phyloP scores from a whole-genome alignment of 1,284 basidiomycete species.

The Mycosarcoma mackinlayi region DNA sequence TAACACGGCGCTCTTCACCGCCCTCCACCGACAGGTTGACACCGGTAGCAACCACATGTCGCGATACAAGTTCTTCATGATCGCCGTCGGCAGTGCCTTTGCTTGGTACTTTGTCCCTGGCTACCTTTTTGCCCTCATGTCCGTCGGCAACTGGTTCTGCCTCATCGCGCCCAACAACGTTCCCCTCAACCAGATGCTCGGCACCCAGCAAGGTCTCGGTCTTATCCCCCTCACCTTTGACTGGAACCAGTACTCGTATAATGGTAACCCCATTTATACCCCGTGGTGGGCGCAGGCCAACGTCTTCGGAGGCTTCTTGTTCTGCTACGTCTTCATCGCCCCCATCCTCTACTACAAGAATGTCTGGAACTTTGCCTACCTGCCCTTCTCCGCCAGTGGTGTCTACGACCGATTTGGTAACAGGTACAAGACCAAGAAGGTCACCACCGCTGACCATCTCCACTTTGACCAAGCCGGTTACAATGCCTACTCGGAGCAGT shows the following conservation, averaged over 20 bases:
- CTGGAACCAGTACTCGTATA: slow-evolving; percentile 56
- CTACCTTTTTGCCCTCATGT: slow-evolving; percentile 59
- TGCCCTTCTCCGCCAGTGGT: slow-evolving; percentile 54
- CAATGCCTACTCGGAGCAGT: slow-evolving; percentile 59
- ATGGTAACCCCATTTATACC: slow-evolving; percentile 51
- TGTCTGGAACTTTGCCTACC: slow-evolving; percentile 53
- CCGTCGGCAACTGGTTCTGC: slow-evolving; percentile 60
- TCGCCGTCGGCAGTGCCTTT: slow-evolving; percentile 45
- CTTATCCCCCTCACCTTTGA: slow-evolving; percentile 59
- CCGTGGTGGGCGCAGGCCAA: slow-evolving; percentile 60
- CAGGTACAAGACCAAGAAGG: slow-evolving; percentile 41
- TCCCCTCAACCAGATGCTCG: slow-evolving; percentile 61
- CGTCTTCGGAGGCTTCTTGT: slow-evolving; percentile 48
- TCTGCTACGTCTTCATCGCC: slow-evolving; percentile 57
- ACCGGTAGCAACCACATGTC: slow-evolving; percentile 70
- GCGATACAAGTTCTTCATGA: slow-evolving; percentile 55
- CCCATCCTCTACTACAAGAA: slow-evolving; percentile 64
- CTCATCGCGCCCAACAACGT: slow-evolving; percentile 61
- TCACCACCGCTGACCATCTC: slow-evolving; percentile 37
- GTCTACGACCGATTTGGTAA: slow-evolving; percentile 59
- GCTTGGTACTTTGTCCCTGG: slow-evolving; percentile 62
- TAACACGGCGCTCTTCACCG: slow-evolving; percentile 56
- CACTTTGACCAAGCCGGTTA: slow-evolving; percentile 48
- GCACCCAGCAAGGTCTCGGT: slow-evolving; percentile 52
- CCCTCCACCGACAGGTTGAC: slow-evolving; percentile 55